Conservation (phyloP, 1,284 basidiomycete species). For the Rhodotorula sp. region DNA sequence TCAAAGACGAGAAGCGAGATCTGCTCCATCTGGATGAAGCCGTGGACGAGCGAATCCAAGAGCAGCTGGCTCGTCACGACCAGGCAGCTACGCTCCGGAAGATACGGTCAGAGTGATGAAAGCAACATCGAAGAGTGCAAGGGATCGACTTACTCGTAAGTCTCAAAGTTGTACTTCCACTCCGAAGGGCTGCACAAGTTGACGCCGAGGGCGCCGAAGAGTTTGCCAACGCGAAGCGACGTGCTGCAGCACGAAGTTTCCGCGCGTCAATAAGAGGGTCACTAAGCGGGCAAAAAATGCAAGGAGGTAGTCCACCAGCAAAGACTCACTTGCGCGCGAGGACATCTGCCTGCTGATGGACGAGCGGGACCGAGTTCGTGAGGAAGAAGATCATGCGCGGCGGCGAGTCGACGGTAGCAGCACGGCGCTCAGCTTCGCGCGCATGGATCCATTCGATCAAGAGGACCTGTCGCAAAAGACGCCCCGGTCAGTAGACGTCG, state of each 20-base stretch:
- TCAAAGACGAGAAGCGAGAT: conserved; percentile 37
- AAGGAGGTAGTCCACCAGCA: rapidly evolving
- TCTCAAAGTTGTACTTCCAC: conserved; percentile 23
- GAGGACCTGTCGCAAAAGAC: neutral
- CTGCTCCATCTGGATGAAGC: conserved; percentile 31
- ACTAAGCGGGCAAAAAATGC: neutral
- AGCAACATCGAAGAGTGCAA: too few relatives aligned
- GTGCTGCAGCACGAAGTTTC: conserved; percentile 1
- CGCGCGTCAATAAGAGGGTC: too few relatives aligned
- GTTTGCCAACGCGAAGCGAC: conserved; percentile 29
- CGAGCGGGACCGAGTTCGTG: conserved; percentile 34
- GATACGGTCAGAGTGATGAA: too few relatives aligned
- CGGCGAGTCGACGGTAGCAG: neutral
- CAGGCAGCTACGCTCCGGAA: conserved; percentile 16
- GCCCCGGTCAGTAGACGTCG: neutral
- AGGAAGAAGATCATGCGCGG: conserved; percentile 35
- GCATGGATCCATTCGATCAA: conserved; percentile 31
- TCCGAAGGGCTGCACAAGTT: conserved; percentile 29
- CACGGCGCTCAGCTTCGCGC: conserved; percentile 1
- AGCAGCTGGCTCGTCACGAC: conserved; percentile 30
- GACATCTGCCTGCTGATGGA: conserved; percentile 31
- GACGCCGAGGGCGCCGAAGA: conserved; percentile 32
- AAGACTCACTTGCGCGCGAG: conserved; percentile 20
- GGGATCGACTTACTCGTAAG: neutral
- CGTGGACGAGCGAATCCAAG: conserved; percentile 38